Percentiles rank a stretch among this genome's conserved stretches.
phyloP scores from a whole-genome alignment of 2,329 filamentous ascomycete species.

The Cladosporium phlei region DNA sequence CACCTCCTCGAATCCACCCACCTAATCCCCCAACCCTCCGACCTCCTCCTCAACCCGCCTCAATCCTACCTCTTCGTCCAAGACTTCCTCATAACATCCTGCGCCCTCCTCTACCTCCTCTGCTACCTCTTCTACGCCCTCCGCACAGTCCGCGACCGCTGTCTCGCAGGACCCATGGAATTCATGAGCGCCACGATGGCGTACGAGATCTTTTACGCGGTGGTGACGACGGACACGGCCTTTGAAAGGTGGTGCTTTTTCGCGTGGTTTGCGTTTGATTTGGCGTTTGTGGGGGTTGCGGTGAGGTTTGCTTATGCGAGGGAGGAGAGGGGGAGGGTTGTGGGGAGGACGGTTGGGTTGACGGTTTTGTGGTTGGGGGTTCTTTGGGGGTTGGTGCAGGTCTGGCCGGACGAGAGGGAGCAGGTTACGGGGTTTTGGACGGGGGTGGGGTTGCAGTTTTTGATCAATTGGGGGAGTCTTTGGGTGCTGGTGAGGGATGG shows the following conservation, averaged over 20 bases:
- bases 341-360: slow-evolving; percentile 26
- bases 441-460: slow-evolving; percentile 34
- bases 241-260: slow-evolving; percentile 36
- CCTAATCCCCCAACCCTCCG: slow-evolving; percentile 49
- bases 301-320: slow-evolving; percentile 29
- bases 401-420: slow-evolving; percentile 37
- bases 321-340: slow-evolving; percentile 21
- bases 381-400: slow-evolving; percentile 25
- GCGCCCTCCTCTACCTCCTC: slow-evolving; percentile 37
- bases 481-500: slow-evolving; percentile 28
- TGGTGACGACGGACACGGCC: slow-evolving; percentile 31
- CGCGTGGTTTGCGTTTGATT: slow-evolving; percentile 36
- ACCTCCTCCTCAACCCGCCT: slow-evolving; percentile 36
- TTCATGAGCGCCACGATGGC: slow-evolving; percentile 32
- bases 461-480: slow-evolving; percentile 36
- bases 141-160: slow-evolving; percentile 34
- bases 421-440: slow-evolving; percentile 40
- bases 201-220: slow-evolving; percentile 39
- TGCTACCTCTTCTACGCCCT: slow-evolving; percentile 40
- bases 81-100: slow-evolving; percentile 38
- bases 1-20: slow-evolving; percentile 25
- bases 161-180: slow-evolving; percentile 30
- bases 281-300: slow-evolving; percentile 33
- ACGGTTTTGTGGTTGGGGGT: slow-evolving; percentile 28
- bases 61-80: slow-evolving; percentile 39